Conservation (phyloP, 2,329 filamentous ascomycete species). For the Talaromyces atroroseus region DNA sequence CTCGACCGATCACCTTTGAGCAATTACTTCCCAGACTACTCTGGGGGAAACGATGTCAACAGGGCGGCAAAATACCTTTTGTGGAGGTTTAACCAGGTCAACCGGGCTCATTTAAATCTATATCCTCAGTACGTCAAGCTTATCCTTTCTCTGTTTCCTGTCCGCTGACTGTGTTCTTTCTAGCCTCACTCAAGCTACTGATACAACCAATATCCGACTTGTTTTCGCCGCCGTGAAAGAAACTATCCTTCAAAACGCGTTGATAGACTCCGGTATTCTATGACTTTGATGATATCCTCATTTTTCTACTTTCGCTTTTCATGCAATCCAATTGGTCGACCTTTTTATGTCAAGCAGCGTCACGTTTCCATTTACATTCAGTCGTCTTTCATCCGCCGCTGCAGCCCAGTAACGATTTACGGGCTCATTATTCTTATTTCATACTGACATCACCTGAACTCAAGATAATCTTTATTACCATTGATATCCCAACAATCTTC, state of each 20-base stretch:
- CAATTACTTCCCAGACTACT: slow-evolving; percentile 98
- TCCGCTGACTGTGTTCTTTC: not conserved
- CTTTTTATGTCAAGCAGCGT: slow-evolving; percentile 15
- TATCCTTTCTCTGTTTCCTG: not conserved
- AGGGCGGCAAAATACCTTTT: slow-evolving; percentile 95
- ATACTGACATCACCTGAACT: not conserved
- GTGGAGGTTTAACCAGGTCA: slow-evolving; percentile 98
- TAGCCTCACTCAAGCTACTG: slow-evolving; percentile 95
- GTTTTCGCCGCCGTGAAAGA: slow-evolving; percentile 98
- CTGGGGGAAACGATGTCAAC: slow-evolving; percentile 94
- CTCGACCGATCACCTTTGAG: slow-evolving; percentile 80
- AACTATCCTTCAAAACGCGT: slow-evolving; percentile 94
- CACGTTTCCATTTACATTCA: not conserved
- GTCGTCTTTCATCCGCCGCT: not conserved
- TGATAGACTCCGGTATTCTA: slow-evolving; percentile 96
- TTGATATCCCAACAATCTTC: slow-evolving; percentile 7
- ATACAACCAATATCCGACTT: slow-evolving; percentile 95
- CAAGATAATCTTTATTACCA: slow-evolving; percentile 7
- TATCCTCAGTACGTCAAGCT: slow-evolving; percentile 82
- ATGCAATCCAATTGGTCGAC: slow-evolving; percentile 13
- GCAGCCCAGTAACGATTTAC: not conserved
- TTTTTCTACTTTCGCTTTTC: slow-evolving; percentile 15
- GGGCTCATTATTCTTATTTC: not conserved
- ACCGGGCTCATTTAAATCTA: slow-evolving; percentile 88
- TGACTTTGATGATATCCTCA: slow-evolving; percentile 29